A percentile compares a stretch with the other conserved stretches of the same genome.
phyloP scores from a whole-genome alignment of 2,329 filamentous ascomycete genomes.

The Fusarium miscanthi region DNA sequence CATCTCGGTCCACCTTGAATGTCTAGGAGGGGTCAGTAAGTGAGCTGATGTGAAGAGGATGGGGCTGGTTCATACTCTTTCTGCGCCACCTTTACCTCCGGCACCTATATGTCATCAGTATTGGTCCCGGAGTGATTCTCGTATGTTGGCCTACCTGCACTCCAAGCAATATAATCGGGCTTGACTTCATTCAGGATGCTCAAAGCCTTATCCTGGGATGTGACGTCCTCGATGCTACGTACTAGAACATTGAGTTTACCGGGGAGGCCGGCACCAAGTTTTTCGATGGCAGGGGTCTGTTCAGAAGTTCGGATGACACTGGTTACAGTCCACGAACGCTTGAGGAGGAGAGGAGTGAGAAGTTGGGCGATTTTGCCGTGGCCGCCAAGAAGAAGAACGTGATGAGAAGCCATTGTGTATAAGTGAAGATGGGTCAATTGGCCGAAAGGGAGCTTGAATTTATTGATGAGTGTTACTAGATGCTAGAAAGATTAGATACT shows the following conservation, averaged over 20 bases:
- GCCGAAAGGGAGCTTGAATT: not conserved
- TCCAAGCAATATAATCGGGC: slow-evolving; percentile 76
- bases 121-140: not conserved
- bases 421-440: not conserved
- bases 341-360: slow-evolving; percentile 80
- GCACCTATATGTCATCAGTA: slow-evolving; percentile 56
- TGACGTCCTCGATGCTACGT: slow-evolving; percentile 77
- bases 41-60: not conserved
- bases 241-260: slow-evolving; percentile 77
- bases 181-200: slow-evolving; percentile 70
- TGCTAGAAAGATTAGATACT: not conserved
- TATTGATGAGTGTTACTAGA: not conserved
- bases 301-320: slow-evolving; percentile 80
- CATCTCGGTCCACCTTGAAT: slow-evolving; percentile 70
- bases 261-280: slow-evolving; percentile 66
- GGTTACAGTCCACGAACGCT: slow-evolving; percentile 80
- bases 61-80: slow-evolving; percentile 51
- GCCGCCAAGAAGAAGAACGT: slow-evolving; percentile 81
- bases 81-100: slow-evolving; percentile 68
- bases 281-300: slow-evolving; percentile 72
- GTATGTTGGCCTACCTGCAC: slow-evolving; percentile 63
- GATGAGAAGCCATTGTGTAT: slow-evolving; percentile 50
- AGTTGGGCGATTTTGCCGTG: slow-evolving; percentile 82
- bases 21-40: slow-evolving; percentile 54
- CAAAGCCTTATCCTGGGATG: slow-evolving; percentile 69